Evolutionary conservation across 345 rosid species (phyloP), one percentile per base, ranked within the genome.

Genomic region (Sonneratia alba): DNA sequence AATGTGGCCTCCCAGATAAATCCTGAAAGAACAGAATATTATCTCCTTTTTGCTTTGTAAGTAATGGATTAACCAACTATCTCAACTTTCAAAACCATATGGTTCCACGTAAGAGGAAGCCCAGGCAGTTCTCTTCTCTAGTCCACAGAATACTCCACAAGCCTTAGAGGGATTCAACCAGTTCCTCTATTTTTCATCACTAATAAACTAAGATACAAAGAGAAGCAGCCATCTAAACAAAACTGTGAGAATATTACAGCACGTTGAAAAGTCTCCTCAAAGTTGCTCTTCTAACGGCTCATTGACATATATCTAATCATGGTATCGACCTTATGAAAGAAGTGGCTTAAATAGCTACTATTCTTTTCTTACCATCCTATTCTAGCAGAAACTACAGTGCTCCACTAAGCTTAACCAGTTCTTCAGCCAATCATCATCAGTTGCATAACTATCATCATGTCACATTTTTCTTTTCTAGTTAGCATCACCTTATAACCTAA

Each of bases 1-100:
- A 80, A 82, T 90, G 84, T 1, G 99, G 94, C 57, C 94, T 75
- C 59, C 97, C 97, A 71, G 96, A 92, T 71, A 95, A 71, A 84
- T 95, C 99, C 99, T 95, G 82, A 48, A 57, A 76, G 49, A 75
- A 16, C 57, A 55, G 19, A 70, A 38, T 53, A 69, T 70, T 71
- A 74, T 27, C 37, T 27, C 37, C 38, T 3, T 27, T 15, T n/a
- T 0, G 24, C 0, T 62, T 62, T 13, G 13, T 32, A 27, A 62
- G 37, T 62, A 32, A 62, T 27, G 2, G 18, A 62, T 10, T 62
- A 57, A n/a, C 7, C 63, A 57, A 22, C 1, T 22, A 57, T 22
- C 59, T 53, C 16, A 53, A 53, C 59, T 53, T 53, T n/a, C 7
- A 21, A 18, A 18, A 3, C 22, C 59, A 53, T 18, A 53, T 53